Evolutionary conservation across 2,329 filamentous ascomycete species (phyloP).

Genomic region (Sphaceloma murrayae): DNA sequence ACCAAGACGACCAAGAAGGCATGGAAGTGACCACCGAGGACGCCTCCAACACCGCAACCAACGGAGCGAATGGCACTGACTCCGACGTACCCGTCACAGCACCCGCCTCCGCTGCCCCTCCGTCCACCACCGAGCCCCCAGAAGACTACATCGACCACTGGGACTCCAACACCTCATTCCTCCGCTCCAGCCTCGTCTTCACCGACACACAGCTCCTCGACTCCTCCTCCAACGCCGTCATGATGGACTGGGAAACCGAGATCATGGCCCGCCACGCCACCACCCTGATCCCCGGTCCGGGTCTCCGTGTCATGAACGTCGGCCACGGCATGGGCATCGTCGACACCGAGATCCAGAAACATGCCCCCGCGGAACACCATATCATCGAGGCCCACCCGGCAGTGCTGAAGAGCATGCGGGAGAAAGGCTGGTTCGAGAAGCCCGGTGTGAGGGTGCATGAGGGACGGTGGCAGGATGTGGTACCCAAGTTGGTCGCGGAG

Average conservation of each 20-base stretch:
- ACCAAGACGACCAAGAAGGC: conserved; percentile 21
- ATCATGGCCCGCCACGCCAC: conserved; percentile 42
- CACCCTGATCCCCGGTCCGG: conserved; percentile 32
- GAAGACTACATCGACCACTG: conserved; percentile 21
- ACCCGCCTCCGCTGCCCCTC: conserved; percentile 19
- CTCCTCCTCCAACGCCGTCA: conserved; percentile 41
- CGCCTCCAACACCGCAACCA: neutral
- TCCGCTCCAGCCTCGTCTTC: conserved; percentile 41
- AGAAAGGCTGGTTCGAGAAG: conserved; percentile 42
- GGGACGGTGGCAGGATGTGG: conserved; percentile 42
- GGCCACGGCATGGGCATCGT: conserved; percentile 45
- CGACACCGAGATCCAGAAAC: conserved; percentile 38
- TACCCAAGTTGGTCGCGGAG: conserved; percentile 37
- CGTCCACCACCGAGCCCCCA: conserved; percentile 18
- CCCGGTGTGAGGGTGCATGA: conserved; percentile 41
- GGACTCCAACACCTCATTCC: conserved; percentile 40
- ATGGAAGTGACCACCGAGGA: conserved; percentile 23
- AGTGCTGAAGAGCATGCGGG: conserved; percentile 38
- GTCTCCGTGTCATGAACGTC: conserved; percentile 40
- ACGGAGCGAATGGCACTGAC: neutral
- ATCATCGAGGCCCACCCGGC: conserved; percentile 45
- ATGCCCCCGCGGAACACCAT: conserved; percentile 38
- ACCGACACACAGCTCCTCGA: conserved; percentile 40
- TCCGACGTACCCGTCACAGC: neutral
- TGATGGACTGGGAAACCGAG: conserved; percentile 45